Base-by-base conservation (phyloP, 345 rosid species). In the Hevea brasiliensis region DNA sequence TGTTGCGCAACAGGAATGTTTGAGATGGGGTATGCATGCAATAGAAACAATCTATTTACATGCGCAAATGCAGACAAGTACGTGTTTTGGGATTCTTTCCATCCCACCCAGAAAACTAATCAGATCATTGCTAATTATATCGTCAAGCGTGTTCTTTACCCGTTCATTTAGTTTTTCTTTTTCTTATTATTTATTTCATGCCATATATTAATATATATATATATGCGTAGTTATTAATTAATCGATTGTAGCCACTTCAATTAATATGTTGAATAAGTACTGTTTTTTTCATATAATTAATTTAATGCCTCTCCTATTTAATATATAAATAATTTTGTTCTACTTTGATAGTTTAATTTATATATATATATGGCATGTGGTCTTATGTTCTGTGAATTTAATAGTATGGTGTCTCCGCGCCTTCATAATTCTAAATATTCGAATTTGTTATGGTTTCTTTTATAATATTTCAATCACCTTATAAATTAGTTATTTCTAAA, bases 71-170 rank as follows among this genome's bases (percentile, higher is more conserved):
- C 97, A 1, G 80, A 82, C 71, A 85, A 83, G 68, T 91, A 79
- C 65, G 93, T 89, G 50, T 90, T 90, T 75, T 89, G 96, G 96
- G 93, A 90, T 71, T 80, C 92, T 26, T 90, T 90, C 79, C 96
- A 90, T 60, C 91, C 93, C 2, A 87, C 92, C 0, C 78, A 90
- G 81, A 89, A 87, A 80, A 86, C 96, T 11, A 77, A 84, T 70
- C 79, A 64, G 2, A 85, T 90, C 41, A 62, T 88, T 60, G 90
- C 93, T 15, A 59, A 79, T 64, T 70, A 86, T 60, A 60, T 85
- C 14, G 81, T 87, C 27, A 84, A 83, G 44, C 72, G 5, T 7
- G 76, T 77, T 37, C 82, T 90, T 42, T 27, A 76, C 59, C 74
- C 75, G 48, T 74, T 90, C 40, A 70, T 78, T 15, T 80, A 63